A percentile compares a stretch with the other conserved stretches of the same genome.
phyloP scores from a whole-genome alignment of 306 rosid species.

The Argentina anserina region DNA sequence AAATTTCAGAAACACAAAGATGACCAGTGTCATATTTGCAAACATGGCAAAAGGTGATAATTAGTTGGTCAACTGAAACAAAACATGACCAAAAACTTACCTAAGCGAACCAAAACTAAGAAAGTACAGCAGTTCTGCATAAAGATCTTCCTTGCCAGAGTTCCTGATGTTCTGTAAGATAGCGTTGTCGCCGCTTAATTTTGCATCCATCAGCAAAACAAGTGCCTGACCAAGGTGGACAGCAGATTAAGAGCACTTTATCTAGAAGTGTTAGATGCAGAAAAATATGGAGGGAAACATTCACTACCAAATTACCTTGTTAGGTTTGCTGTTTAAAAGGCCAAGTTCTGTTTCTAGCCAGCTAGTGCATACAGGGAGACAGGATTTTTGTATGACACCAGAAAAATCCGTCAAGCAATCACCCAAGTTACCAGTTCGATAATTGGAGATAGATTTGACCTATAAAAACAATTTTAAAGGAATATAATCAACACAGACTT shows the following conservation, averaged over 20 bases:
- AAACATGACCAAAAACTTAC: slow-evolving; percentile 35
- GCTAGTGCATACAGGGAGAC: slow-evolving; percentile 50
- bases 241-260: slow-evolving; percentile 16
- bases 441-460: slow-evolving; percentile 58
- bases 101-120: slow-evolving; percentile 70
- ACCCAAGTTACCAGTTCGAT: slow-evolving; percentile 35
- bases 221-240: slow-evolving; percentile 44
- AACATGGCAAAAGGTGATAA: slow-evolving; percentile 3
- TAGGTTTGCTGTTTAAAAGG: slow-evolving; percentile 38
- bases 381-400: slow-evolving; percentile 50
- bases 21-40: neutral
- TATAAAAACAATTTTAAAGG: slow-evolving; percentile 29
- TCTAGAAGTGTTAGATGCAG: slow-evolving; percentile 17
- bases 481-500: neutral
- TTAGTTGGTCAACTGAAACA: slow-evolving; percentile 1
- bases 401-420: slow-evolving; percentile 52
- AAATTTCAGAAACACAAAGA: neutral
- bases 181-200: slow-evolving; percentile 54
- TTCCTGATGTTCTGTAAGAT: slow-evolving; percentile 60
- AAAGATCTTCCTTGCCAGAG: slow-evolving; percentile 90
- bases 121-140: slow-evolving; percentile 76
- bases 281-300: slow-evolving; percentile 11
- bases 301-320: slow-evolving; percentile 44
- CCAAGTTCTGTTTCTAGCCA: slow-evolving; percentile 79
- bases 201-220: slow-evolving; percentile 52